phyloP scores from a whole-genome alignment of 2,329 filamentous ascomycete species.

The Penicillium vulpinum region DNA sequence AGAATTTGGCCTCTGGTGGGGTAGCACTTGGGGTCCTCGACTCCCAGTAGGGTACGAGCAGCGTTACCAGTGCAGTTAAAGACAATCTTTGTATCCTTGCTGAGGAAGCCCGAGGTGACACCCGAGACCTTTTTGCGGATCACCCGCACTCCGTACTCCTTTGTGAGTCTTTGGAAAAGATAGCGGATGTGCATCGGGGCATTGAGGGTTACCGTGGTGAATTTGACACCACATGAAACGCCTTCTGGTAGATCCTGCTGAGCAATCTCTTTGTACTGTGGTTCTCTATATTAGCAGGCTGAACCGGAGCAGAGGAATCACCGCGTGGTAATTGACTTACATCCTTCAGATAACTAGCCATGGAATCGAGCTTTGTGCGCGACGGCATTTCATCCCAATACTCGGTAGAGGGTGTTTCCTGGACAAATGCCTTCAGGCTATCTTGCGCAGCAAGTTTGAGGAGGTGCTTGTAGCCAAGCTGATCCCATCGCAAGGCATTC shows the following conservation, averaged over 20 bases:
- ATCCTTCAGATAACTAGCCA: constrained; percentile 45
- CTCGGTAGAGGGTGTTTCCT: constrained; percentile 37
- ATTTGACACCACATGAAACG: constrained; percentile 37
- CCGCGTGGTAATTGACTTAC: constrained; percentile 18
- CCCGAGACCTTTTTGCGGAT: neutral
- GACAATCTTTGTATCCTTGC: neutral
- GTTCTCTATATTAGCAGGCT: neutral
- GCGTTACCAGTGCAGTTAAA: neutral
- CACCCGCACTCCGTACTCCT: neutral
- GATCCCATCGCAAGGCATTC: constrained; percentile 47
- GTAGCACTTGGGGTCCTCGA: neutral
- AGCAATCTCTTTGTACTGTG: constrained; percentile 7
- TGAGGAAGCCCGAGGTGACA: neutral
- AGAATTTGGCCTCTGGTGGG: neutral
- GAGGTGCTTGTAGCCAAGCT: constrained; percentile 42
- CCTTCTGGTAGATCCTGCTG: constrained; percentile 30
- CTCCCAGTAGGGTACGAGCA: neutral
- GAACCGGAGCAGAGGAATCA: neutral
- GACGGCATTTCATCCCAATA: constrained; percentile 45
- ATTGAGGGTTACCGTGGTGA: constrained; percentile 41
- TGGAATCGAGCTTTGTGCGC: constrained; percentile 43
- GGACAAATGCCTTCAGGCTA: constrained; percentile 23
- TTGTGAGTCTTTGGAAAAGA: constrained; percentile 25
- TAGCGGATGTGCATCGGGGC: constrained; percentile 38
- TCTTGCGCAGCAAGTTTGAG: constrained; percentile 30